Evolutionary conservation across 2,329 filamentous ascomycete genomes (phyloP).

Genomic region (Parafenestella ontariensis): DNA sequence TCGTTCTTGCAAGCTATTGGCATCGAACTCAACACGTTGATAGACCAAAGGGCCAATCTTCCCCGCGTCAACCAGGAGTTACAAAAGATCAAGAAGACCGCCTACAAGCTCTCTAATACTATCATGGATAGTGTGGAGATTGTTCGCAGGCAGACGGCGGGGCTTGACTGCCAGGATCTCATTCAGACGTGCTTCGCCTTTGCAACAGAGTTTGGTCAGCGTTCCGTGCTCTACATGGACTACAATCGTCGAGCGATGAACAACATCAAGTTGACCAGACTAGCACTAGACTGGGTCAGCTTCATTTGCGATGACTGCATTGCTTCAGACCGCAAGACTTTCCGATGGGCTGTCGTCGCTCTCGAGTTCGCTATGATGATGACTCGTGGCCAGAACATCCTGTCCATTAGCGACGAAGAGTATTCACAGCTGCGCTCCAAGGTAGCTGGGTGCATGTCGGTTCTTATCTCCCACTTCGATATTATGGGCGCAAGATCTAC

Average conservation of each 20-base stretch:
- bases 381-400: slow-evolving; percentile 89
- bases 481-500: slow-evolving; percentile 97
- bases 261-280: slow-evolving; percentile 90
- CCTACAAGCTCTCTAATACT: slow-evolving; percentile 94
- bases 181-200: slow-evolving; percentile 99
- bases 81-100: slow-evolving; percentile 92
- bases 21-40: slow-evolving; percentile 84
- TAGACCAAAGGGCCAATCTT: slow-evolving; percentile 92
- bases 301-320: slow-evolving; percentile 98
- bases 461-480: slow-evolving; percentile 97
- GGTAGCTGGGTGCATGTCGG: slow-evolving; percentile 95
- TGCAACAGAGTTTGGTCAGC: slow-evolving; percentile 97
- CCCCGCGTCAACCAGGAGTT: slow-evolving; percentile 89
- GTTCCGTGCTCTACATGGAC: slow-evolving; percentile 94
- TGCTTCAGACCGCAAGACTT: slow-evolving; percentile 91
- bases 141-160: slow-evolving; percentile 83
- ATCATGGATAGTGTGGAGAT: slow-evolving; percentile 99
- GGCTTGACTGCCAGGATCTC: slow-evolving; percentile 88
- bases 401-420: slow-evolving; percentile 88
- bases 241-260: slow-evolving; percentile 96
- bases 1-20: slow-evolving; percentile 80
- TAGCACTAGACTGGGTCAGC: slow-evolving; percentile 95
- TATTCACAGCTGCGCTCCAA: slow-evolving; percentile 84
- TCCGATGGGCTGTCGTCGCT: slow-evolving; percentile 94
- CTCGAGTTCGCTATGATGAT: slow-evolving; percentile 98